Percentiles rank a stretch among this genome's conserved stretches.
phyloP scores from a whole-genome alignment of 805 yeast species.

The Cyberlindnera americana region DNA sequence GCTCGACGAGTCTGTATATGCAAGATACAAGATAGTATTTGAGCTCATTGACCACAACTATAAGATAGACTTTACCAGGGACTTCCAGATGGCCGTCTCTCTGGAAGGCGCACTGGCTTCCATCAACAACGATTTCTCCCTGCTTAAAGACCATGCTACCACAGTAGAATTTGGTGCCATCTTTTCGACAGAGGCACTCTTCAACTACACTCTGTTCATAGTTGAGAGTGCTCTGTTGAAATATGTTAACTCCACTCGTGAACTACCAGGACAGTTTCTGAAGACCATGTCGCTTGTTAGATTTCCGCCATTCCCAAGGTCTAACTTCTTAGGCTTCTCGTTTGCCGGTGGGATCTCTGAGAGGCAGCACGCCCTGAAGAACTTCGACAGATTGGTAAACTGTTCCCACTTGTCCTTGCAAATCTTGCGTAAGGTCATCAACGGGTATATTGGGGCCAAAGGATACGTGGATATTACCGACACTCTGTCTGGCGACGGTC shows the following conservation, averaged over 20 bases:
- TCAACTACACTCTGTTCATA: conserved; percentile 18
- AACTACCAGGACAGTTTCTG: conserved; percentile 9
- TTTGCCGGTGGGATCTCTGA: conserved; percentile 5
- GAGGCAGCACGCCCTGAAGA: conserved; percentile 15
- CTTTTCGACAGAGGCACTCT: conserved; percentile 19
- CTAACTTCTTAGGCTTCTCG: conserved; percentile 20
- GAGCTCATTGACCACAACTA: conserved; percentile 28
- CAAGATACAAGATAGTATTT: conserved; percentile 24
- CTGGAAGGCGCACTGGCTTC: conserved; percentile 14
- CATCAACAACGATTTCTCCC: conserved; percentile 14
- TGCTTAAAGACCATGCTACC: conserved; percentile 13
- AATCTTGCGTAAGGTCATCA: conserved; percentile 12
- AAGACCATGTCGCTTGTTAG: conserved; percentile 12
- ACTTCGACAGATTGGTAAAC: conserved; percentile 14
- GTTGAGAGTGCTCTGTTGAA: conserved; percentile 14
- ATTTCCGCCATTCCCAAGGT: conserved; percentile 28
- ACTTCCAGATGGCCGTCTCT: conserved; percentile 16
- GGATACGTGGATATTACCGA: conserved; percentile 5
- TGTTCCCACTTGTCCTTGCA: conserved; percentile 12
- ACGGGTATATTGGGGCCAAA: conserved; percentile 5
- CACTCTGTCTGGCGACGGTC: conserved; percentile 6
- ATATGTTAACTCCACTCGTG: conserved; percentile 15
- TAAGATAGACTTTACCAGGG: conserved; percentile 18
- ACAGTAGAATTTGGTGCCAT: conserved; percentile 23
- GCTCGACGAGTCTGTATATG: conserved; percentile 15